phyloP scores from a whole-genome alignment of 139 green algal species.

The Raphidocelis subcapitata region DNA sequence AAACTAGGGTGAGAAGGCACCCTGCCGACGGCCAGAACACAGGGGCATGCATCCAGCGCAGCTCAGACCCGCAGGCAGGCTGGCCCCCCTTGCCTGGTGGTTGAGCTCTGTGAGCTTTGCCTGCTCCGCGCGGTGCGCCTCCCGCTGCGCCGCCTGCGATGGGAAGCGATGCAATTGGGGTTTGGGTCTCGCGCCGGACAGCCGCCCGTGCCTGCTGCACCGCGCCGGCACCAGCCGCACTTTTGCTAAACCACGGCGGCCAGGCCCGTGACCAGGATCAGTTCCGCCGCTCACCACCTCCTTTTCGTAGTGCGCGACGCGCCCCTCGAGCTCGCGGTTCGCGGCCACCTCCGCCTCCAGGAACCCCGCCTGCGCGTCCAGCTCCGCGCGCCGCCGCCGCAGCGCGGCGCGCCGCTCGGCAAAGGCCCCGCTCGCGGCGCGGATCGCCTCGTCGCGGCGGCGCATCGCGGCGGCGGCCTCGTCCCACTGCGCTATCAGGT shows the following conservation, averaged over 20 bases:
- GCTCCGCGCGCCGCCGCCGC: constrained; percentile 43
- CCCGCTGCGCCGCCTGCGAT: constrained; percentile 43
- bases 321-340: constrained; percentile 73
- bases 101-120: constrained; percentile 33
- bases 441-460: constrained; percentile 66
- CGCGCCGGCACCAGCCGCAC: too few relatives aligned
- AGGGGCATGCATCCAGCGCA: too few relatives aligned
- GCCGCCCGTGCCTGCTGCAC: too few relatives aligned
- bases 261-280: too few relatives aligned
- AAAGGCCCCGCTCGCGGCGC: constrained; percentile 48
- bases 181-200: not conserved
- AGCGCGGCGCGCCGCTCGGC: constrained; percentile 51
- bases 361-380: constrained; percentile 70
- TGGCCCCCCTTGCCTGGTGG: constrained; percentile 50
- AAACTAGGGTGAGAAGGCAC: too few relatives aligned
- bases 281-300: constrained; percentile 50
- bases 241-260: too few relatives aligned
- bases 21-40: too few relatives aligned
- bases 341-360: constrained; percentile 69
- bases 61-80: too few relatives aligned
- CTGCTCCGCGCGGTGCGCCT: constrained; percentile 39
- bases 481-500: constrained; percentile 88
- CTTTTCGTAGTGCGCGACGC: constrained; percentile 64
- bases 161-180: too few relatives aligned
- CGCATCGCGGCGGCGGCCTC: constrained; percentile 73